phyloP scores from a whole-genome alignment of 2,329 filamentous ascomycete genomes.

The Phialophora expanda region DNA sequence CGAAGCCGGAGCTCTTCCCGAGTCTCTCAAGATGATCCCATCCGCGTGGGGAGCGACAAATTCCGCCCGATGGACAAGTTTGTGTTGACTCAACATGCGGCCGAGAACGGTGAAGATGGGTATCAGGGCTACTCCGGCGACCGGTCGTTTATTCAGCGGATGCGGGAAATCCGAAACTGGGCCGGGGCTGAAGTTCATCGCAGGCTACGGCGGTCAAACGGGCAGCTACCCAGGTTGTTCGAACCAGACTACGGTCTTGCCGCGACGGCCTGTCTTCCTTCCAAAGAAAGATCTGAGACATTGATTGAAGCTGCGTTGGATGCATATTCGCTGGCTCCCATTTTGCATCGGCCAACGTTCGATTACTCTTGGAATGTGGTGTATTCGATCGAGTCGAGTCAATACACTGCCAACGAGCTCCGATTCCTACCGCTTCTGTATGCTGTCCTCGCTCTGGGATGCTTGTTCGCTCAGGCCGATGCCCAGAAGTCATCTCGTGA shows the following conservation, averaged over 20 bases:
- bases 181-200: constrained; percentile 8
- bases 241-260: constrained; percentile 15
- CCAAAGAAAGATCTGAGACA: constrained; percentile 6
- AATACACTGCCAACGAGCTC: constrained; percentile 4
- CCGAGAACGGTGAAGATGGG: constrained; percentile 3
- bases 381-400: constrained; percentile 5
- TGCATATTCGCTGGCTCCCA: constrained; percentile 12
- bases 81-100: constrained; percentile 13
- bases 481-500: constrained; percentile 7
- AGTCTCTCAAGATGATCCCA: not conserved
- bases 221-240: constrained; percentile 6
- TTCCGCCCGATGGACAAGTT: not conserved
- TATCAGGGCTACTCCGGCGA: constrained; percentile 19
- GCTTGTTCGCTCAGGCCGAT: constrained; percentile 11
- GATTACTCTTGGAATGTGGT: constrained; percentile 9
- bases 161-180: constrained; percentile 19
- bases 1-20: not conserved
- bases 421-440: constrained; percentile 19
- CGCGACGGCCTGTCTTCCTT: constrained; percentile 7
- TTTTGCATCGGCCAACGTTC: constrained; percentile 15
- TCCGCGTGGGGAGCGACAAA: not conserved
- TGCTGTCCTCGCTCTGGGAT: constrained; percentile 13
- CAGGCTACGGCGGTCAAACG: not conserved
- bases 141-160: constrained; percentile 16
- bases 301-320: constrained; percentile 17